Conservation (phyloP, 2,329 filamentous ascomycete genomes). For the Zymoseptoria crescenta region DNA sequence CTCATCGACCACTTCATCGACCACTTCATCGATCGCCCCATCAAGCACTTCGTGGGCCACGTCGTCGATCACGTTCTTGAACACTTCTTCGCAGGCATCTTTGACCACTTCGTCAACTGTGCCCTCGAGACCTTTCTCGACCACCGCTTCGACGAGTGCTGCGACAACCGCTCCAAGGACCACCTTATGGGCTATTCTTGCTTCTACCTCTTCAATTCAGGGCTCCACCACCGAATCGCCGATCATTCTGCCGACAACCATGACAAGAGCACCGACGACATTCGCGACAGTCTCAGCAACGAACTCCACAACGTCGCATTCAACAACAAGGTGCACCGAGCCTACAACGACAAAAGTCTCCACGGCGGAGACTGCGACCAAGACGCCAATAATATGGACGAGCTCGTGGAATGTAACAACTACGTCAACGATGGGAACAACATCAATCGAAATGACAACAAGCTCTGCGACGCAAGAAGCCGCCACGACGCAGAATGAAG, state of each 20-base stretch:
- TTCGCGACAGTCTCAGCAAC: background rate
- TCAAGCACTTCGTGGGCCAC: background rate
- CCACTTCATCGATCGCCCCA: background rate
- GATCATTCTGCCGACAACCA: too few species aligned
- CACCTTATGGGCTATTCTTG: background rate
- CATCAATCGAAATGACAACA: background rate
- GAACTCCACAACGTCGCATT: background rate
- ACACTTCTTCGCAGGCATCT: slow-evolving; percentile 1
- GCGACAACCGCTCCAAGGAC: background rate
- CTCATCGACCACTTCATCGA: background rate
- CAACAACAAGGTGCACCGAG: background rate
- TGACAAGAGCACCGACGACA: background rate
- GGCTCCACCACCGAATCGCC: too few species aligned
- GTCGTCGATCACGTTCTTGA: background rate
- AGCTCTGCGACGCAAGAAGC: background rate
- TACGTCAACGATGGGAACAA: background rate
- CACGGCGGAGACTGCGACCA: background rate
- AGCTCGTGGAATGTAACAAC: background rate
- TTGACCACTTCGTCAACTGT: background rate
- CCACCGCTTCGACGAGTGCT: background rate
- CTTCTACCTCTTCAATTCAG: background rate
- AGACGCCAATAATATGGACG: background rate
- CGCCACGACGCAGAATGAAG: background rate
- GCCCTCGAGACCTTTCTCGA: background rate
- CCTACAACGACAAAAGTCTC: background rate